Evolutionary conservation across 2,329 filamentous ascomycete species (phyloP).

Genomic region (Ophiobolus disseminans): DNA sequence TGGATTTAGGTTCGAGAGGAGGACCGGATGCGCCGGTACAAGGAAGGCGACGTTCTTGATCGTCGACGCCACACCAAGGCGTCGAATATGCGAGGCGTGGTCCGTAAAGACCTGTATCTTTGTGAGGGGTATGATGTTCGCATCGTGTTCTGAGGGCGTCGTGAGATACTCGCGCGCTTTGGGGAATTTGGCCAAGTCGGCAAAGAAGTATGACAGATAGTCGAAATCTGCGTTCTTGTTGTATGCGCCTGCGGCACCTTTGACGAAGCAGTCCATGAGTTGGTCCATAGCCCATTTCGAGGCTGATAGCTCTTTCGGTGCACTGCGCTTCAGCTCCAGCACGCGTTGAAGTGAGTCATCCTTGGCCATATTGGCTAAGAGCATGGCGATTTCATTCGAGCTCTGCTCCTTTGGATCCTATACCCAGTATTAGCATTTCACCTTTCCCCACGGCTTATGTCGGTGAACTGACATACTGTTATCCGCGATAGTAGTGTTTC

Average conservation of each 20-base stretch:
- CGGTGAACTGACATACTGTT: constrained; percentile 69
- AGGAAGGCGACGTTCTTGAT: constrained; percentile 96
- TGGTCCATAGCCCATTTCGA: constrained; percentile 83
- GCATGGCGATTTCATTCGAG: constrained; percentile 86
- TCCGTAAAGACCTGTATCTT: constrained; percentile 96
- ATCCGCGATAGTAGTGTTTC: constrained; percentile 75
- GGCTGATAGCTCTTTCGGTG: constrained; percentile 73
- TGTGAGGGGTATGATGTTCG: constrained; percentile 79
- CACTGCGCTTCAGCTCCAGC: constrained; percentile 69
- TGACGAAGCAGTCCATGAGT: constrained; percentile 94
- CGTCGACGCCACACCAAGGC: constrained; percentile 93
- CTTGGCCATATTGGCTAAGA: constrained; percentile 91
- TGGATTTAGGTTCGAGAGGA: constrained; percentile 60
- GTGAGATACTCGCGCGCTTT: constrained; percentile 79
- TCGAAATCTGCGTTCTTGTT: constrained; percentile 89
- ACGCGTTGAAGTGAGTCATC: constrained; percentile 74
- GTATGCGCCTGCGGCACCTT: constrained; percentile 80
- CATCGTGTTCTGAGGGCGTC: constrained; percentile 75
- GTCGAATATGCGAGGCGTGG: constrained; percentile 79
- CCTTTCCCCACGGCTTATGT: neutral
- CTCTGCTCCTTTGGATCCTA: constrained; percentile 78
- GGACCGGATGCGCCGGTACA: constrained; percentile 71
- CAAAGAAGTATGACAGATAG: constrained; percentile 93
- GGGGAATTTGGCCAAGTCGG: constrained; percentile 82
- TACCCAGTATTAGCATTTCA: constrained; percentile 11